These are phyloP conservation scores for Paecilomyces dactylethromorphus DNA, from an alignment of 2,329 filamentous ascomycete species.

Conservation along the genomic window DNA sequence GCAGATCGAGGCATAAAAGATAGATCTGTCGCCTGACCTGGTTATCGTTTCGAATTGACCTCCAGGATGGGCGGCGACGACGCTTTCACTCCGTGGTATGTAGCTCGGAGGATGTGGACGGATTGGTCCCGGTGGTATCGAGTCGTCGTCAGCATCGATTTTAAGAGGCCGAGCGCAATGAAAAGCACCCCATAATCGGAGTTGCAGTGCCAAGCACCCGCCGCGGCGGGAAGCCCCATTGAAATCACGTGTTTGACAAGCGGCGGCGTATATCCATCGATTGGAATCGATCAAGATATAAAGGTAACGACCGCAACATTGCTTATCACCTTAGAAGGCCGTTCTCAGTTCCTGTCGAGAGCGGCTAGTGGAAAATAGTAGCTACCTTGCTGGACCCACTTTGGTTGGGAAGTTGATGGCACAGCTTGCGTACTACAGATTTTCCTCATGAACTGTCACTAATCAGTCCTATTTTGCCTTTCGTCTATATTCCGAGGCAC, in stretches of 20 bases:
- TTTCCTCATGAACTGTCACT: no score
- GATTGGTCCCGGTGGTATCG: neutral
- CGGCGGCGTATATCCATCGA: no score
- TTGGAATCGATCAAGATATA: no score
- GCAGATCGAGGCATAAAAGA: neutral
- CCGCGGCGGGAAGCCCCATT: neutral
- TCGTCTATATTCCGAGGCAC: no score
- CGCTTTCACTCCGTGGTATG: neutral
- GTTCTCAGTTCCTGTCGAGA: no score
- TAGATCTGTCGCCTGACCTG: neutral
- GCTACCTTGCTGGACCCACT: no score
- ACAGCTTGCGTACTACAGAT: no score
- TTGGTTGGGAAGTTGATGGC: no score
- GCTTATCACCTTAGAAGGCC: no score
- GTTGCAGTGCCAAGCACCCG: neutral
- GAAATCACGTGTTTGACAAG: neutral
- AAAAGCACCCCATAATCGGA: constrained; percentile 9
- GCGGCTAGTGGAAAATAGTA: no score
- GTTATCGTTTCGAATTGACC: neutral
- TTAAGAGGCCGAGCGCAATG: neutral
- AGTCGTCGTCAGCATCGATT: neutral
- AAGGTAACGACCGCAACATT: no score
- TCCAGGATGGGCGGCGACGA: neutral
- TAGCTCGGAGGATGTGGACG: neutral
- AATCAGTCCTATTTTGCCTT: no score